A percentile compares a stretch with the other conserved stretches of the same genome.
Conservation (phyloP, 1,139 yeast genomes). For the Yamadazyma sp. region DNA sequence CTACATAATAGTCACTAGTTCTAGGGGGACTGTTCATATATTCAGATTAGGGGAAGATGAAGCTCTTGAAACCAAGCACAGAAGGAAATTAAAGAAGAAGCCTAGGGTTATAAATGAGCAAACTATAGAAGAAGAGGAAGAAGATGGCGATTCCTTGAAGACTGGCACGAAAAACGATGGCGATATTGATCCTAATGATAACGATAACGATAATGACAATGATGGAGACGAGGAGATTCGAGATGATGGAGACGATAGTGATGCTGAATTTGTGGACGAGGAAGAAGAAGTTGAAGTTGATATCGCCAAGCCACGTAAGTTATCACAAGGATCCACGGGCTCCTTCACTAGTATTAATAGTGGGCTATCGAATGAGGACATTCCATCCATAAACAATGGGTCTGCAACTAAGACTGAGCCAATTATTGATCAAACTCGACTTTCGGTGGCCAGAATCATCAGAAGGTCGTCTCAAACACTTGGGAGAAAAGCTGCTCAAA, state of each 20-base stretch:
- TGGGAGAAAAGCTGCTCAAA: constrained; percentile 80
- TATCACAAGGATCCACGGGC: constrained; percentile 42
- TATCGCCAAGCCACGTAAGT: constrained; percentile 31
- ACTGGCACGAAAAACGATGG: constrained; percentile 8
- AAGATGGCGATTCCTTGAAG: constrained; percentile 12
- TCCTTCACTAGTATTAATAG: constrained; percentile 40
- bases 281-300: constrained; percentile 27
- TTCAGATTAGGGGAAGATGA: constrained; percentile 71
- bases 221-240: constrained; percentile 10
- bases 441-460: constrained; percentile 70
- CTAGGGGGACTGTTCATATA: constrained; percentile 91
- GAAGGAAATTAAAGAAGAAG: constrained; percentile 25
- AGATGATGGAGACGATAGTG: constrained; percentile 34
- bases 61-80: constrained; percentile 45
- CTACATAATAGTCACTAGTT: constrained; percentile 79
- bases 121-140: constrained; percentile 33
- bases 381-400: constrained; percentile 16
- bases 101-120: constrained; percentile 20
- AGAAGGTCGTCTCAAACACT: constrained; percentile 56
- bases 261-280: constrained; percentile 17
- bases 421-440: constrained; percentile 64
- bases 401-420: constrained; percentile 49
- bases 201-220: constrained; percentile 29
- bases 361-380: constrained; percentile 31
- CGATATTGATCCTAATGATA: constrained; percentile 16